Conservation (phyloP, 1,139 yeast species). For the Candida albicans region DNA sequence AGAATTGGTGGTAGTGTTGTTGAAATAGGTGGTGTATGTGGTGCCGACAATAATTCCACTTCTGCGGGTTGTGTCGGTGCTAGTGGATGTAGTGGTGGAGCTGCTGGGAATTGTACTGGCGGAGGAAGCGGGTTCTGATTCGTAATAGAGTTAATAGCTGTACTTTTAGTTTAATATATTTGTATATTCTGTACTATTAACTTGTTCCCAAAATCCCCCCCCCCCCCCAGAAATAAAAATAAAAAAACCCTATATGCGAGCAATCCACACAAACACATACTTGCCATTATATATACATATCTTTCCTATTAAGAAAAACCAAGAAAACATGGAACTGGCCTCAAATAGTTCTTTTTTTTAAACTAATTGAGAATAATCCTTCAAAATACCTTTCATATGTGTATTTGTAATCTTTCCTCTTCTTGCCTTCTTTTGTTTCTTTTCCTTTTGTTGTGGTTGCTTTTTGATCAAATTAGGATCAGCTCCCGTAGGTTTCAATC, state of each 20-base stretch:
- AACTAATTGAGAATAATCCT: slow-evolving; percentile 65
- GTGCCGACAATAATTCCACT: slow-evolving; percentile 1
- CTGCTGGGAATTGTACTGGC: background rate
- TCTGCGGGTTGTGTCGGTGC: background rate
- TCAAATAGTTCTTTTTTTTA: slow-evolving; percentile 16
- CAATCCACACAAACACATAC: too few relatives aligned
- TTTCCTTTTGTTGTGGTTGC: slow-evolving; percentile 57
- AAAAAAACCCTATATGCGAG: too few relatives aligned
- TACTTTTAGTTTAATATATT: too few relatives aligned
- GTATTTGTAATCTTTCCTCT: slow-evolving; percentile 93
- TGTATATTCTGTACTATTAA: too few relatives aligned
- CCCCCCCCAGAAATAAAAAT: too few relatives aligned
- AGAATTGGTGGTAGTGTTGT: slow-evolving; percentile 3
- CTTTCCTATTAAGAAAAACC: too few relatives aligned
- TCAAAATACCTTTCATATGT: slow-evolving; percentile 92
- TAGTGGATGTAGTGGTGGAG: slow-evolving; percentile 1
- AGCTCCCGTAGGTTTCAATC: slow-evolving; percentile 93
- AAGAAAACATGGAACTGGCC: too few relatives aligned
- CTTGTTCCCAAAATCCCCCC: too few relatives aligned
- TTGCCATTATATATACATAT: too few relatives aligned
- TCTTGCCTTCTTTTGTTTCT: slow-evolving; percentile 89
- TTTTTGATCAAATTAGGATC: slow-evolving; percentile 88
- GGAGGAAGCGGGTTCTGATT: background rate
- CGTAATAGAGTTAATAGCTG: too few relatives aligned
- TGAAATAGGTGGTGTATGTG: slow-evolving; percentile 6